Evolutionary conservation across 768 basidiomycete genomes (phyloP), one percentile per base, ranked within the genome.

Genomic region (Holtermanniella nyarrowii): DNA sequence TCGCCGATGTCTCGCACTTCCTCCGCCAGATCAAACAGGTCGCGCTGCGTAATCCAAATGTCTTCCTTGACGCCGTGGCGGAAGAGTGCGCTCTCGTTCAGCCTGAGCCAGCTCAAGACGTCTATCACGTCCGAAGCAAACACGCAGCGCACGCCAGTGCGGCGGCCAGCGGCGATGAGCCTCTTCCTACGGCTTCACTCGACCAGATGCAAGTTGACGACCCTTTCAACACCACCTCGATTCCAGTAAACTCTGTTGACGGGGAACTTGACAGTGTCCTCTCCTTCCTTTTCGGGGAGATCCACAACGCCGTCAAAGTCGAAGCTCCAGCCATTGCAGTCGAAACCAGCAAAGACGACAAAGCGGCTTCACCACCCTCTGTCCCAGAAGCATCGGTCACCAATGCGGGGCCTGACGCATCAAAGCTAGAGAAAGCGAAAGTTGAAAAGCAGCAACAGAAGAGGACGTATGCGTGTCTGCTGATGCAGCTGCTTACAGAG

Each of bases 1-100:
- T 78, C 18, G 77, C 82, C 21, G 93, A 95, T 56, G 74, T 85
- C 26, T 72, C 74, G 21, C 78, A 77, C 52, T 95, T 83, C 70
- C 78, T 91, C 49, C 82, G 83, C 24, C 81, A 79, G 58, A 83
- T 84, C 64, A 83, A 79, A 58, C 79, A 84, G 22, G 79, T 85
- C 62, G 90, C 88, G 0, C 74, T 91, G 49, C 83, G 95, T 24
- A 83, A 93, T 66, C 78, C 87, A 0, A 73, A 77, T 26, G 71
- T 77, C 20, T 97, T 97, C 74, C 75, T 95, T 44, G 76, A 84
- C 44, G 79, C 81, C 3, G 81, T 86, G 1, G 78, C 80, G 50
- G 77, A 81, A 3, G 73, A 85, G 22, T 89, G 87, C 65, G 77
- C 80, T 53, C 77, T 97, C 24, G 78, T 79, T 26, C 77, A 81